phyloP scores from a whole-genome alignment of 2,329 filamentous ascomycete species.

The Pseudogymnoascus sp. region DNA sequence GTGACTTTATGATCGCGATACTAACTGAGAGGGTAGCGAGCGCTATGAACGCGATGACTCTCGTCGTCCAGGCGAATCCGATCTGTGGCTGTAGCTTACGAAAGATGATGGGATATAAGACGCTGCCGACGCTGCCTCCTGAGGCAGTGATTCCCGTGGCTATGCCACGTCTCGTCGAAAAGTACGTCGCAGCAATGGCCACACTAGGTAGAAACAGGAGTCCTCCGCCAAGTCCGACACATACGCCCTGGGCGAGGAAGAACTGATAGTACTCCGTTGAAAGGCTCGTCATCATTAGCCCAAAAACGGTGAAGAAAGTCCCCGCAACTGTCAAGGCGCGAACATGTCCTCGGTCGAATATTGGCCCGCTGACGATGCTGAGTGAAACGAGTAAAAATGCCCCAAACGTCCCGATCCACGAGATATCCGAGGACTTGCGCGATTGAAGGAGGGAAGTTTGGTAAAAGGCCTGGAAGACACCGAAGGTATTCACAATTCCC shows the following conservation, averaged over 20 bases:
- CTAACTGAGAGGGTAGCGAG: slow-evolving; percentile 43
- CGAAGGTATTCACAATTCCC: slow-evolving; percentile 42
- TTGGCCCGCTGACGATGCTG: slow-evolving; percentile 52
- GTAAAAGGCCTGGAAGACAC: slow-evolving; percentile 54
- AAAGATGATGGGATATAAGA: slow-evolving; percentile 56
- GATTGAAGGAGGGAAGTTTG: slow-evolving; percentile 38
- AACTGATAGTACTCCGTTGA: slow-evolving; percentile 47
- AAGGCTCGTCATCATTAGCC: slow-evolving; percentile 52
- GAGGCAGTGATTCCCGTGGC: slow-evolving; percentile 41
- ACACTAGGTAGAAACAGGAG: slow-evolving; percentile 38
- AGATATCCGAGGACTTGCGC: slow-evolving; percentile 45
- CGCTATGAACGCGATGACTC: slow-evolving; percentile 47
- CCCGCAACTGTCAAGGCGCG: slow-evolving; percentile 44
- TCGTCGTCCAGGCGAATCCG: slow-evolving; percentile 50
- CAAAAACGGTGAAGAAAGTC: slow-evolving; percentile 48
- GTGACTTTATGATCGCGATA: slow-evolving; percentile 43
- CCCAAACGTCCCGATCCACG: slow-evolving; percentile 53
- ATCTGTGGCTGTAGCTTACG: slow-evolving; percentile 42
- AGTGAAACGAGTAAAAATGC: slow-evolving; percentile 44
- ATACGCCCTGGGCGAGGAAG: slow-evolving; percentile 39
- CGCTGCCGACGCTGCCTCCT: slow-evolving; percentile 42
- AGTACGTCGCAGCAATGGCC: slow-evolving; percentile 37
- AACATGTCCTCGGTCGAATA: slow-evolving; percentile 57
- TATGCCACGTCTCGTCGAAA: slow-evolving; percentile 39
- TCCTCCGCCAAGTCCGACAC: slow-evolving; percentile 36